Base-by-base conservation (phyloP, 116 monocot species). In the Papilionanthe hybrid region DNA sequence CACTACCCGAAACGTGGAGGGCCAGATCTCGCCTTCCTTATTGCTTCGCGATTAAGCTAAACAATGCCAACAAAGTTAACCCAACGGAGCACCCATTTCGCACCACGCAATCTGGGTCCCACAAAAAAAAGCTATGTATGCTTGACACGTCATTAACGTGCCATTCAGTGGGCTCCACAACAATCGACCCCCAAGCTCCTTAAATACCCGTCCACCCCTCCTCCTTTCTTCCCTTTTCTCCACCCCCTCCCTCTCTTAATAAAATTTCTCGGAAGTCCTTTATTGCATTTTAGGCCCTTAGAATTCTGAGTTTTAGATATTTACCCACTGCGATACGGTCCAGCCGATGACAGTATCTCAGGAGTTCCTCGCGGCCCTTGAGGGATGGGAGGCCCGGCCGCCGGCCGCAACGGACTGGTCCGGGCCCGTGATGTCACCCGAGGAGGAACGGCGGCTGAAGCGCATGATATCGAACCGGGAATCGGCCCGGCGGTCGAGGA, bases 391-490 rank as follows among this genome's bases (percentile, higher is more conserved):
- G n/a, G 44, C 77, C 42, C 67, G 66, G 66, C 75, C 65, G 37
- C 23, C n/a, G 1, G 20, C 17, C 23, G 56, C 57, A 9, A 20
- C 63, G 72, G 67, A 20, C 50, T 57, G 63, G 79, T 2, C 42
- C 42, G 22, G 28, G 56, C 32, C 3, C 77, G 56, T 58, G 9
- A 5, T 45, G 20, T 18, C 7, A 1, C 5, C 44, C 4, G n/a
- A 20, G 44, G 73, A 73, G 44, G 80, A 84, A 44, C 55, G 81
- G 57, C 68, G 72, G 32, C 23, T 71, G 67, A 80, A 80, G n/a
- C 80, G 84, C 9, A 80, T 72, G 81, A 57, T 84, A 12, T 84
- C 84, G 30, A 84, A 84, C 80, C 84, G 84, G 15, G 80, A 80
- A 77, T 84, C 84, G 7, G 84, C 84, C 47, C 84, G 84, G 13